Base-by-base conservation (phyloP, 2,329 filamentous ascomycete genomes). In the Mollisia scopiformis region DNA sequence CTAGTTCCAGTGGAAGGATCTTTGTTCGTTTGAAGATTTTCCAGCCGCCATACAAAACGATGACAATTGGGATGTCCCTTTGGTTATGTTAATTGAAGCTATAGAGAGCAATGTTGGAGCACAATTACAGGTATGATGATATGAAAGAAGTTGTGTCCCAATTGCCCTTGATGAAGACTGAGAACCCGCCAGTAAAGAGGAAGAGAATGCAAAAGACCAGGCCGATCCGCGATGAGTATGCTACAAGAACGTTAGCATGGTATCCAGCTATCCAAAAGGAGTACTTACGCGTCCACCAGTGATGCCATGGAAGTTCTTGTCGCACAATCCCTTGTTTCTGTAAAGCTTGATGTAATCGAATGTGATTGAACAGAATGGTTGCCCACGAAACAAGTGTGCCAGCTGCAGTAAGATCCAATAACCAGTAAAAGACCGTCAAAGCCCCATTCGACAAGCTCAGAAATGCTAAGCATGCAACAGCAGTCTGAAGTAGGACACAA, bases 171-270 rank as follows among this genome's bases (percentile, higher is more conserved):
- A 84, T 86, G 61, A 89, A 89, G 3, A 85, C 83, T 1, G 77
- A 70, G 66, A 92, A 92, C 0, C 89, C 89, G 37, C 86, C 84
- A 3, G 90, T 92, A 41, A 92, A 78, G 3, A 93, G 76, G 62
- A 92, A 88, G 41, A 89, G 73, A 28, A 87, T 76, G 69, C 82
- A 85, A 78, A 88, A 84, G 62, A 79, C 71, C 5, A 93, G 77
- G 0, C 85, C 84, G 8, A 77, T 74, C 66, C 81, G 88, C 0
- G 90, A 90, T 13, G 81, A 83, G 65, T 86, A 87, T 13, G 80
- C 84, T 87, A 57, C 7, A 8, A 16, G 14, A 1, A 47, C 0
- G 54, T 62, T 41, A 65, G 58, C 33, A 28, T 28, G n/a, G 11
- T 13, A 1, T 13, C 1, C 21, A 16, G 28, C 30, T 21, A 28